Conservation (phyloP, 2,329 filamentous ascomycete species). For the Pseudogymnoascus sp. region DNA sequence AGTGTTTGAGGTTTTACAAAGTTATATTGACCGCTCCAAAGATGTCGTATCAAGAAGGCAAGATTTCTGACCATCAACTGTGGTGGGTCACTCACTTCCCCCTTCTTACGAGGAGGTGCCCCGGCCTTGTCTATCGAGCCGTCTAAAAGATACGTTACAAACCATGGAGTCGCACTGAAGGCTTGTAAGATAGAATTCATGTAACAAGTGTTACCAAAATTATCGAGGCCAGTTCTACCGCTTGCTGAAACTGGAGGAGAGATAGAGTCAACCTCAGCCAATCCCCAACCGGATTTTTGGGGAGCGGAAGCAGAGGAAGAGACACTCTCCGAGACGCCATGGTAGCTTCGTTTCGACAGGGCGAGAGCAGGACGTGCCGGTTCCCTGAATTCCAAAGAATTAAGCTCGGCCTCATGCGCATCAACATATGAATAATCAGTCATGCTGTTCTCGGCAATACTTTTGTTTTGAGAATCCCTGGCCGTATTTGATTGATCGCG, state of each 20-base stretch:
- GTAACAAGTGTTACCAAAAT: constrained; percentile 79
- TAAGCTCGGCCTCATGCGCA: constrained; percentile 22
- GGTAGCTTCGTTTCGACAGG: constrained; percentile 61
- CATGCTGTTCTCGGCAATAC: constrained; percentile 46
- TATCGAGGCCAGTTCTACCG: constrained; percentile 66
- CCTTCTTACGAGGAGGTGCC: constrained; percentile 58
- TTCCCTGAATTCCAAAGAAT: constrained; percentile 24
- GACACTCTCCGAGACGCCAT: constrained; percentile 60
- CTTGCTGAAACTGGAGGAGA: constrained; percentile 38
- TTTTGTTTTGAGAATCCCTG: constrained; percentile 41
- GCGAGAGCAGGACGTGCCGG: constrained; percentile 42
- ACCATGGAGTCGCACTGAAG: constrained; percentile 61
- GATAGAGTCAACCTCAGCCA: constrained; percentile 29
- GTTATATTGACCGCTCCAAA: constrained; percentile 27
- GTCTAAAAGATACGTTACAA: constrained; percentile 57
- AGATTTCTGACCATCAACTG: constrained; percentile 54
- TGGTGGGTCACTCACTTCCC: constrained; percentile 43
- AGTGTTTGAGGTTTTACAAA: constrained; percentile 45
- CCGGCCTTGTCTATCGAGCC: constrained; percentile 52
- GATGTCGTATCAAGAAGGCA: constrained; percentile 43
- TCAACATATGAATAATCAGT: constrained; percentile 11
- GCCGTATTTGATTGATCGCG: constrained; percentile 40
- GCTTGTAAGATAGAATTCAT: constrained; percentile 88
- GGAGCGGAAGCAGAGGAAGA: constrained; percentile 34
- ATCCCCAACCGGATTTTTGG: constrained; percentile 32